Evolutionary conservation across 2,329 filamentous ascomycete species (phyloP), one percentile per base, ranked within the genome.

Genomic region (Hymenoscyphus salicellus): DNA sequence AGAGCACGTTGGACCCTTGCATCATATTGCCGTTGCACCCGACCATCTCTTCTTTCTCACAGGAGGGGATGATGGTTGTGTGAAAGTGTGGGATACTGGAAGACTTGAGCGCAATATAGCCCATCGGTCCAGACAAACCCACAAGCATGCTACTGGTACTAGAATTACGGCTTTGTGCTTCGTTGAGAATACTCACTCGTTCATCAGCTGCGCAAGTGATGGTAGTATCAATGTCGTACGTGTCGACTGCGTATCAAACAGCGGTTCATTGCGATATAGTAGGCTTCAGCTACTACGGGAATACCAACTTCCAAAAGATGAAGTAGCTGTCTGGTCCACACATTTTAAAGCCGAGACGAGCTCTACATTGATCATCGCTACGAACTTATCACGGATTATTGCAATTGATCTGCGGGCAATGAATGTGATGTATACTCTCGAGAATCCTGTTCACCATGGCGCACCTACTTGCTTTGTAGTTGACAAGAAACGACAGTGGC

Each of bases 31-130:
- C 1, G 86, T 92, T 7, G 89, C 95, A 1, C 92, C 94, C 0
- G 95, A 99, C 74, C 94, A 99, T 75, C 81, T 89, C 4, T 99
- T 99, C 79, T 99, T 99, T 77, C 84, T 97, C 63, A 98, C 95
- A 0, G 94, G 89, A 6, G 94, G 93, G 10, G 92, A 97, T 72
- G 95, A 99, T 77, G 92, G 95, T 2, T 87, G 86, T 6, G 91
- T 97, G 63, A 96, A 92, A 74, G 84, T 99, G 5, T 99, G 95
- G 95, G 95, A 99, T 78, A 90, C 92, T 30, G 88, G 88, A 30
- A 86, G 95, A 28, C 83, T 99, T 6, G 95, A 99, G 78, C 89
- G 93, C 55, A 98, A 97, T 74, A 87, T 98, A 59, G 90, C 91
- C 0, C 90, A 96, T 72, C 87, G 93, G 55, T 93, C 95, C 32